Evolutionary conservation across 78 protist genomes (phyloP), one percentile per base, ranked within the genome.

Genomic region (Tieghemostelium lacteum): DNA sequence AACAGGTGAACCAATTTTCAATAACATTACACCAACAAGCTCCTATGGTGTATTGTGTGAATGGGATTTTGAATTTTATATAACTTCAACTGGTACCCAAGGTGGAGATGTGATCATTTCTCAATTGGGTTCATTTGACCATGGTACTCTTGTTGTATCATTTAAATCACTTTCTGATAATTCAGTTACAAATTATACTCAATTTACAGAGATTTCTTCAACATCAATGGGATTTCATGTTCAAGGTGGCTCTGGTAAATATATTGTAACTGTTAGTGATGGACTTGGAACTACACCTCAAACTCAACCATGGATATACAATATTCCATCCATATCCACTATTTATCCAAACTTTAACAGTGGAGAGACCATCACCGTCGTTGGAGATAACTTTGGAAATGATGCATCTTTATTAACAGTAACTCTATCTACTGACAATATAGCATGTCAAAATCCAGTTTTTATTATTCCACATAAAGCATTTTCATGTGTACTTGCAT

Each of bases 361-460:
- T 24, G 83, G 39, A n/a, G 63, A 24, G 19, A 0, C 4, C 37
- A 17, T 40, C 16, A 73, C 69, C 10, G 29, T 73, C 22, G 36
- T 61, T 10, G 83, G 83, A 29, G 26, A 36, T 36, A 73, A 73
- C 37, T 57, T 73, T 37, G 83, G 83, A 14, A 36, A 29, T 12
- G 31, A n/a, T 26, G 40, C 83, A 6, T 37, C 39, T 0, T 22
- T 33, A 26, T 57, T 73, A 16, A 10, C 5, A 57, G 37, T 73
- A 6, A 29, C 54, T 37, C n/a, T 73, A n/a, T 40, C 64, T 20
- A 62, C 45, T 29, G n/a, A 17, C 16, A 26, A 34, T 37, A 61
- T 29, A 0, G 36, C 10, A 17, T 73, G 83, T 73, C 33, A n/a
- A 31, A 37, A 7, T 37, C 33, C 49, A 7, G 16, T 26, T 0